phyloP scores from a whole-genome alignment of 2,329 filamentous ascomycete genomes.

The Zymoseptoria tritici region DNA sequence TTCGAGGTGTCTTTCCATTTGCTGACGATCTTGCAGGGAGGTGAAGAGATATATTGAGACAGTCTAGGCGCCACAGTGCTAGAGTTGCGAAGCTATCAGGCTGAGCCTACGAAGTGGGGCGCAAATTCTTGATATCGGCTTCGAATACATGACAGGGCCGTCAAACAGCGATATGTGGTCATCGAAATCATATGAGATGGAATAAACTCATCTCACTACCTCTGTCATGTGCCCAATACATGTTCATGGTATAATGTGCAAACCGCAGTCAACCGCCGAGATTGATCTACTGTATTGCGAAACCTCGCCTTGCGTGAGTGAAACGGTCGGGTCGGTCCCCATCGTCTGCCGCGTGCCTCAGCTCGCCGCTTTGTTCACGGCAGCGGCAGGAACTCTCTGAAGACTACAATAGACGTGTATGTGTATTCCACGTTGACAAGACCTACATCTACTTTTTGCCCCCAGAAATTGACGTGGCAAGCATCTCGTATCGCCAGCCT shows the following conservation, averaged over 20 bases:
- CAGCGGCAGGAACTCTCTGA: not conserved
- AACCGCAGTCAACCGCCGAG: not conserved
- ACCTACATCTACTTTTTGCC: not conserved
- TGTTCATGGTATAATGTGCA: not conserved
- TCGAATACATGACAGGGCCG: too few relatives aligned
- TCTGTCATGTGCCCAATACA: not conserved
- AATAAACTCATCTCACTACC: not conserved
- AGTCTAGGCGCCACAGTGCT: constrained; percentile 18
- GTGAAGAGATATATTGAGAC: constrained; percentile 34
- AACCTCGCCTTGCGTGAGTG: not conserved
- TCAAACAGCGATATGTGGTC: not conserved
- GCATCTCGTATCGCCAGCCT: not conserved
- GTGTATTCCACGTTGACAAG: not conserved
- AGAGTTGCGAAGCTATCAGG: not conserved
- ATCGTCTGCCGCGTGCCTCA: not conserved
- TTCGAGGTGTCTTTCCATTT: not conserved
- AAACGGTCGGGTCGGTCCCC: not conserved
- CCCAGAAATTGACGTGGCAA: not conserved
- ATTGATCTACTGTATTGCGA: not conserved
- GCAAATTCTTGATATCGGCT: too few relatives aligned
- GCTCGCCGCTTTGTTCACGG: not conserved
- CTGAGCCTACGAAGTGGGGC: not conserved
- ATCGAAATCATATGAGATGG: not conserved
- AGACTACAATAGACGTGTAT: not conserved
- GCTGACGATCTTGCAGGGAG: constrained; percentile 25